Evolutionary conservation across 306 rosid species (phyloP).

Genomic region (Comarum palustre): DNA sequence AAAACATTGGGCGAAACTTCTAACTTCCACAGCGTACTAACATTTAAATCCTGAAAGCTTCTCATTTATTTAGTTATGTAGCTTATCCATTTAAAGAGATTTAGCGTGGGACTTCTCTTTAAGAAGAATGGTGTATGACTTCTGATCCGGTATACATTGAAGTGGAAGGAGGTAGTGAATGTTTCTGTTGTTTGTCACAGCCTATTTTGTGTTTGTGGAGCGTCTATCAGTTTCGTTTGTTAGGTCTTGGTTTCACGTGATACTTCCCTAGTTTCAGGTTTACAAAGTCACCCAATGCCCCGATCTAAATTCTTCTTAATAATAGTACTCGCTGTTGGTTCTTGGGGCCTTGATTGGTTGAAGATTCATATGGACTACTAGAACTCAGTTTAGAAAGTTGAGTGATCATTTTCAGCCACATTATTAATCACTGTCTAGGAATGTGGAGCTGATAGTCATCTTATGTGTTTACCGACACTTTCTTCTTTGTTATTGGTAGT

Average conservation of each 20-base stretch:
- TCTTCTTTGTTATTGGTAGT: constrained; percentile 16
- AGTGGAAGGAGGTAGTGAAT: constrained; percentile 11
- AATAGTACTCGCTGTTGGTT: constrained; percentile 13
- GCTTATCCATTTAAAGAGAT: not conserved
- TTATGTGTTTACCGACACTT: constrained; percentile 20
- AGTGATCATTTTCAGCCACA: constrained; percentile 20
- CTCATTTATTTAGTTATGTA: constrained; percentile 11
- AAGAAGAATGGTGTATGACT: not conserved
- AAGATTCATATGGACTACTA: not conserved
- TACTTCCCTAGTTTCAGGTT: constrained; percentile 6
- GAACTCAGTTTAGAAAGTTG: constrained; percentile 7
- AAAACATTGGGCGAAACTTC: not conserved
- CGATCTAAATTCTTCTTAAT: constrained; percentile 2
- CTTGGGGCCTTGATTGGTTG: constrained; percentile 6
- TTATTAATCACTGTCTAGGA: constrained; percentile 3
- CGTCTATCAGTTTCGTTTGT: not conserved
- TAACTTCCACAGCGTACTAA: not conserved
- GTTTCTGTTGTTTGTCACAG: constrained; percentile 18
- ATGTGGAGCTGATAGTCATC: not conserved
- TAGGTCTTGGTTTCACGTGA: constrained; percentile 6
- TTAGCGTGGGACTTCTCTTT: not conserved
- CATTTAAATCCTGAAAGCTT: not conserved
- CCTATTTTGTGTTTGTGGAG: not conserved
- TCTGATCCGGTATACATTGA: not conserved
- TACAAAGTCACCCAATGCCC: not conserved